Evolutionary conservation across 2,329 filamentous ascomycete species (phyloP).

Genomic region (Fusarium decemcellulare): DNA sequence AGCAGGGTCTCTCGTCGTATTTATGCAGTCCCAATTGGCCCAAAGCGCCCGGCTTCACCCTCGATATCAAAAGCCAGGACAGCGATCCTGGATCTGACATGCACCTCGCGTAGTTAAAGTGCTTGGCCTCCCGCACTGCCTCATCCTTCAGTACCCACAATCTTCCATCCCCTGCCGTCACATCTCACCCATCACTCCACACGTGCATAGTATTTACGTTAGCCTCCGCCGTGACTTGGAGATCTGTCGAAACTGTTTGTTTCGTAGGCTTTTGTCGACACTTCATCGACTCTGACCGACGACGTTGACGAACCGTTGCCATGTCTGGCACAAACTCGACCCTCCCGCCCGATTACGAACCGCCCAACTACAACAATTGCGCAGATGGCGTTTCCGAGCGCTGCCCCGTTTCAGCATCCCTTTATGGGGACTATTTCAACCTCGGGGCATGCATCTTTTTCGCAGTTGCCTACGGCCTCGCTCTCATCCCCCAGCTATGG

Average conservation of each 20-base stretch:
- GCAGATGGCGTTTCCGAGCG: slow-evolving; percentile 22
- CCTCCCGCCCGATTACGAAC: slow-evolving; percentile 14
- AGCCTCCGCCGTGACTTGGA: too few relatives aligned
- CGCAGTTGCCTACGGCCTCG: slow-evolving; percentile 52
- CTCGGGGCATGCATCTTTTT: slow-evolving; percentile 50
- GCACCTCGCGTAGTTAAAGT: too few relatives aligned
- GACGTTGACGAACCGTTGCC: not conserved
- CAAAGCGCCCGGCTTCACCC: too few relatives aligned
- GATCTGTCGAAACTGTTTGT: too few relatives aligned
- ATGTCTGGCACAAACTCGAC: slow-evolving; percentile 11
- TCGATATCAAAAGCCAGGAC: too few relatives aligned
- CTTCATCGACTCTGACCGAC: not conserved
- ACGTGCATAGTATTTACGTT: too few relatives aligned
- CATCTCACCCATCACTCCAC: too few relatives aligned
- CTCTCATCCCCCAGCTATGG: slow-evolving; percentile 50
- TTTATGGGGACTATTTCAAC: slow-evolving; percentile 46
- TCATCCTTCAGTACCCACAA: too few relatives aligned
- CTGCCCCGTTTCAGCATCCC: slow-evolving; percentile 42
- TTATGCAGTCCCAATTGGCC: not conserved
- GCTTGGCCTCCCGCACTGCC: too few relatives aligned
- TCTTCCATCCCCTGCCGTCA: not conserved
- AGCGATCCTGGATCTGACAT: too few relatives aligned
- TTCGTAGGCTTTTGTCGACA: not conserved
- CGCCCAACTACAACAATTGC: slow-evolving; percentile 30
- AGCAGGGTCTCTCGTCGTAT: not conserved